Percentiles rank a stretch among this genome's conserved stretches.
phyloP scores from a whole-genome alignment of 768 basidiomycete species.

The Butyriboletus loyo region DNA sequence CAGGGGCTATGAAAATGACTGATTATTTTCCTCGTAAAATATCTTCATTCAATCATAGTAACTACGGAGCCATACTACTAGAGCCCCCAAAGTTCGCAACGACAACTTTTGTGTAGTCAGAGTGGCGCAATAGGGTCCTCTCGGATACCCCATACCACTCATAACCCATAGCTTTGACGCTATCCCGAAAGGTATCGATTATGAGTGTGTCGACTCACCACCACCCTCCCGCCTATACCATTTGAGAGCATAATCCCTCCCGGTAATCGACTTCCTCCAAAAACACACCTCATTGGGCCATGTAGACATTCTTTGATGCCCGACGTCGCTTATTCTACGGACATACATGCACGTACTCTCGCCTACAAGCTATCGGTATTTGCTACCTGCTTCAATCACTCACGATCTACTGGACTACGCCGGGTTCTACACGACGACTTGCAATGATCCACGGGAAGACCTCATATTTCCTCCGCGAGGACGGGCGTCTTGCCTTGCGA shows the following conservation, averaged over 20 bases:
- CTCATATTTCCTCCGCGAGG: constrained; percentile 15
- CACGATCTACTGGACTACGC: constrained; percentile 15
- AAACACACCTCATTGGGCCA: constrained; percentile 12
- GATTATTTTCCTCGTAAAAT: no score
- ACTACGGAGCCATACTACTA: no score
- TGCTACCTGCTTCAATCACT: constrained; percentile 30
- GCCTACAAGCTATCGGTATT: constrained; percentile 15
- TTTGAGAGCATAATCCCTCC: constrained; percentile 29
- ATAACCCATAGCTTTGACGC: no score
- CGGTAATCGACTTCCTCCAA: constrained; percentile 20
- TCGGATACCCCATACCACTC: no score
- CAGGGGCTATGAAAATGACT: no score
- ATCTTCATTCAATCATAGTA: no score
- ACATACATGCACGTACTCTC: constrained; percentile 20
- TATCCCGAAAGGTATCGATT: no score
- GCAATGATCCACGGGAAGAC: constrained; percentile 19
- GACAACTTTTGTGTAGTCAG: no score
- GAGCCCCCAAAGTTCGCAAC: no score
- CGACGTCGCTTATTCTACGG: constrained; percentile 28
- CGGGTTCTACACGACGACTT: constrained; percentile 24
- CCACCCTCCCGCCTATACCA: constrained; percentile 35
- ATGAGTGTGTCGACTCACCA: no score
- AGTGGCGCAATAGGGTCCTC: no score
- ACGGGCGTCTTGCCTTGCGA: constrained; percentile 2
- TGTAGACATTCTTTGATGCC: constrained; percentile 5